Evolutionary conservation across 164 flowering plant genomes (phyloP).

Genomic region (Aristolochia californica): DNA sequence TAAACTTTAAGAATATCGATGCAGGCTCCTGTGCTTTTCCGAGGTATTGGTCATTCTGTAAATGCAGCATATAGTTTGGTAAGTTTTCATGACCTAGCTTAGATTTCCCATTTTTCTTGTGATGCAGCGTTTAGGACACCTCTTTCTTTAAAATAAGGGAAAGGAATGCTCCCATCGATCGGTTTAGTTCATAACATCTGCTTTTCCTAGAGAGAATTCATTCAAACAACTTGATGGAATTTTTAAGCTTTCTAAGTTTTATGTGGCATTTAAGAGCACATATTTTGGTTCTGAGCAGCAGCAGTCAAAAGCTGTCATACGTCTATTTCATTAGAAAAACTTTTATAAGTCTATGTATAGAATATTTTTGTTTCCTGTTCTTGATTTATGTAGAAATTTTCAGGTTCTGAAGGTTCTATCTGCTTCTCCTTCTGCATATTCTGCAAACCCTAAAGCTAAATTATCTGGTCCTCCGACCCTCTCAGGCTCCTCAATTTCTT

Average conservation of each 20-base stretch:
- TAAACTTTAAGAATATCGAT: background rate
- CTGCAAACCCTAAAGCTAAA: conserved; percentile 69
- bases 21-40: conserved; percentile 93
- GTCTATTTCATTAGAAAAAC: too few species aligned
- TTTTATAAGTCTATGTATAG: background rate
- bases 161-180: too few species aligned
- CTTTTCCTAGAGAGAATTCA: too few species aligned
- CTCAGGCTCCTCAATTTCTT: conserved; percentile 65
- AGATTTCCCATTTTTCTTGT: too few species aligned
- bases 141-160: too few species aligned
- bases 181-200: too few species aligned
- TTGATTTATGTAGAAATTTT: conserved; percentile 1
- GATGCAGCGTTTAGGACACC: too few species aligned
- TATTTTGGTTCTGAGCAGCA: too few species aligned
- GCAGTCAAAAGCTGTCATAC: too few species aligned
- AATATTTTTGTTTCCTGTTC: background rate
- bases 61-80: conserved; percentile 79
- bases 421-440: conserved; percentile 88
- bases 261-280: too few species aligned
- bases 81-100: conserved; percentile 8
- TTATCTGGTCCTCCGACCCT: conserved; percentile 68
- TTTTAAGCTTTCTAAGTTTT: too few species aligned
- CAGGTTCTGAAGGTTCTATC: conserved; percentile 91
- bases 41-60: conserved; percentile 81
- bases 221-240: too few species aligned